Conservation (phyloP, 179 eudicot genomes). For the Silene noctiflora region DNA sequence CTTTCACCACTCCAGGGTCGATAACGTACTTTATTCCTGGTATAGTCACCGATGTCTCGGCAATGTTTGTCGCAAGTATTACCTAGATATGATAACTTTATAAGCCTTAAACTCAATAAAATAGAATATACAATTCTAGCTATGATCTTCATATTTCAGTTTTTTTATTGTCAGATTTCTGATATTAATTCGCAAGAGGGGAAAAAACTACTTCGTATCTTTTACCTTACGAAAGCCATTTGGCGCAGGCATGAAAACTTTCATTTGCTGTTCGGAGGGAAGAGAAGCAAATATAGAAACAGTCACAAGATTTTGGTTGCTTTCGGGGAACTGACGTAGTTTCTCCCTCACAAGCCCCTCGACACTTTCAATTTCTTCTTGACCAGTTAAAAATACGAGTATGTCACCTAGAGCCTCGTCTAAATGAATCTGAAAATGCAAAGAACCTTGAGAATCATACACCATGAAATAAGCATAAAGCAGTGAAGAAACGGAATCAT, state of each 20-base stretch:
- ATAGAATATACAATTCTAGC: neutral
- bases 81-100: conserved; percentile 43
- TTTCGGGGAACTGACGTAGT: conserved; percentile 60
- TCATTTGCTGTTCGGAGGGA: conserved; percentile 94
- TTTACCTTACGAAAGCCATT: conserved; percentile 84
- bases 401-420: conserved; percentile 89
- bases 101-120: neutral
- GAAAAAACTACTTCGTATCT: neutral
- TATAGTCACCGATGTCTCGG: conserved; percentile 96
- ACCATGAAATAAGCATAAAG: conserved; percentile 4
- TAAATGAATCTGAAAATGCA: conserved; percentile 62
- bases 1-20: conserved; percentile 97
- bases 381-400: conserved; percentile 96
- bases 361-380: conserved; percentile 96
- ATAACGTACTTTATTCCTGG: conserved; percentile 96
- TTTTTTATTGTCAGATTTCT: neutral
- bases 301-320: conserved; percentile 48
- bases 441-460: neutral
- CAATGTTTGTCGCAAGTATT: conserved; percentile 96
- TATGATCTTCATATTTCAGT: neutral
- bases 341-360: conserved; percentile 75
- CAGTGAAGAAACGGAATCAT: neutral
- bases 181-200: neutral
- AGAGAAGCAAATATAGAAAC: conserved; percentile 79
- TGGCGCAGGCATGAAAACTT: conserved; percentile 74